Base-by-base conservation (phyloP, 1,139 yeast genomes). In the Tardiomyces digboiensis region DNA sequence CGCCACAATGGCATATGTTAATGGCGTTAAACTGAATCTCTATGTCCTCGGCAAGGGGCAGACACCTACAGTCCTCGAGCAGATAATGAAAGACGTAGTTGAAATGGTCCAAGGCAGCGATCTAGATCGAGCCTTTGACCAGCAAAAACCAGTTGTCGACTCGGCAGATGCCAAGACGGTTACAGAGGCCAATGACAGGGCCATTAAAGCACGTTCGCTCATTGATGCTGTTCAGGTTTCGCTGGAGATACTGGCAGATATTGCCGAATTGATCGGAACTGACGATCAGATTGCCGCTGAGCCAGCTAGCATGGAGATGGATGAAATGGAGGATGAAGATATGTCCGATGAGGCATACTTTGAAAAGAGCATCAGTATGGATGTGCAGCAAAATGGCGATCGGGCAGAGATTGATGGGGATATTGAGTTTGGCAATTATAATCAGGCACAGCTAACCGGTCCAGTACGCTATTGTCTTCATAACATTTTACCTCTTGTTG, bases 161-260 rank as follows among this genome's bases (percentile, higher is more conserved):
- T 71, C 74, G 48, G 69, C 76, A 19, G 67, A 67, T 19, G 61
- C 66, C 1, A 56, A 56, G n/a, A 64, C 64, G 38, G 59, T 67
- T 26, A 66, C 66, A 39, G 67, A 68, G 39, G 63, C 66, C 21
- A 64, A 67, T 7, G 74, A 70, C 37, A 67, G 65, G 23, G 62
- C 68, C 43, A 61, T 66, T 8, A 61, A 60, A 16, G 79, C 85
- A 7, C 73, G 78, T 52, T 65, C 75, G 38, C 72, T 76, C 42
- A 63, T 82, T 40, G 80, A 58, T 42, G 72, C 83, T 3, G 67
- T 84, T 26, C 95, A 86, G 54, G 71, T 81, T 1, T 70, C 83
- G 0, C 65, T 88, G 36, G 97, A 89, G 58, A 63, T 89, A 33
- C 68, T 85, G 29, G 79, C 96, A 1, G 81, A 91, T 1, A 67